A percentile compares a stretch with the other conserved stretches of the same genome.
Conservation (phyloP, 768 basidiomycete genomes). For the Pulveroboletus frians region DNA sequence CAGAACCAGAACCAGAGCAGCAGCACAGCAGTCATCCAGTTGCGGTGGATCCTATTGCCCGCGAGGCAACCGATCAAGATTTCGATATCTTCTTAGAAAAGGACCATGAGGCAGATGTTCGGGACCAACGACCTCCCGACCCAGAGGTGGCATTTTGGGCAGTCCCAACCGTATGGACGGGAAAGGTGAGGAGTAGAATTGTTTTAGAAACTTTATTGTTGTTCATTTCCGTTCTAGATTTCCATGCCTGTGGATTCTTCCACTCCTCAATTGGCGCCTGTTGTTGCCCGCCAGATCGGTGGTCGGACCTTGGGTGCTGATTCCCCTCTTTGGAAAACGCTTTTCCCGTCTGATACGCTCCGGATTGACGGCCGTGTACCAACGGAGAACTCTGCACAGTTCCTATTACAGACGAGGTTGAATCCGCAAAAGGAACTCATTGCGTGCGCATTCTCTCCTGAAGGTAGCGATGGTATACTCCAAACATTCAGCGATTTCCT, state of each 20-base stretch:
- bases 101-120: slow-evolving; percentile 36
- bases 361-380: slow-evolving; percentile 84
- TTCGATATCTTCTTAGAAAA: slow-evolving; percentile 84
- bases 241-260: slow-evolving; percentile 76
- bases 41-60: slow-evolving; percentile 34
- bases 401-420: slow-evolving; percentile 72
- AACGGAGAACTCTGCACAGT: slow-evolving; percentile 68
- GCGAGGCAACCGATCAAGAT: slow-evolving; percentile 66
- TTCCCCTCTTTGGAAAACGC: slow-evolving; percentile 65
- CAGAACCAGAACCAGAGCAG: slow-evolving; percentile 24
- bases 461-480: slow-evolving; percentile 44
- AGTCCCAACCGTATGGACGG: slow-evolving; percentile 64
- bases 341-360: slow-evolving; percentile 68
- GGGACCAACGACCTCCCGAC: slow-evolving; percentile 29
- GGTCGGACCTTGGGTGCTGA: slow-evolving; percentile 56
- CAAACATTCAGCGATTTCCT: slow-evolving; percentile 61
- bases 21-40: slow-evolving; percentile 41
- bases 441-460: slow-evolving; percentile 68
- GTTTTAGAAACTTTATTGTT: not conserved
- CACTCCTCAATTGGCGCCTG: slow-evolving; percentile 58
- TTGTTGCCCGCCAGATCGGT: slow-evolving; percentile 74
- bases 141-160: slow-evolving; percentile 50
- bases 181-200: slow-evolving; percentile 49
- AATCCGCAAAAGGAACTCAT: slow-evolving; percentile 75
- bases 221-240: slow-evolving; percentile 43